Evolutionary conservation across 495 filamentous ascomycete genomes (phyloP), one percentile per base, ranked within the genome.

Genomic region (Lepraria neglecta): DNA sequence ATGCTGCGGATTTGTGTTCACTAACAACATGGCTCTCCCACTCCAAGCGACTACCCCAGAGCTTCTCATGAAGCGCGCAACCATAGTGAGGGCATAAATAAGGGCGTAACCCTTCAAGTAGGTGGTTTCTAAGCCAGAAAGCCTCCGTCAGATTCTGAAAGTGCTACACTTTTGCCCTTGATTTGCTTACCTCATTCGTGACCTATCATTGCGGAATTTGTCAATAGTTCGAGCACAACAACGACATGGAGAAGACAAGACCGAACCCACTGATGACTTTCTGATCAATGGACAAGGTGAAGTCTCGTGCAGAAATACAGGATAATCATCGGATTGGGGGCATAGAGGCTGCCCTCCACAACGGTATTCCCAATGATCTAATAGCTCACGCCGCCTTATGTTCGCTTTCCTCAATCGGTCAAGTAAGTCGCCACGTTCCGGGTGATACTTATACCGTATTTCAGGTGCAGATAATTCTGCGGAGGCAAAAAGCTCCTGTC

Each of bases 1-100:
- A 21, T 14, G 17, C 15, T 33, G 27, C 19, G 28, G 11, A 6
- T 0, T 35, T 35, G 33, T 52, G 48, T 30, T 52, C 19, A 0
- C 7, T 9, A 15, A 17, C 30, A 30, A 52, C 15, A 52, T 52
- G 48, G 12, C 10, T 9, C 30, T 52, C 48, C 48, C 48, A 52
- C 48, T 52, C 48, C 48, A 21, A 52, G 12, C 48, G 48, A 31
- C 15, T 30, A 52, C 27, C 27, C 27, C 27, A 52, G 24, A 52
- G 24, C 27, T 7, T 31, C 17, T 52, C 12, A 6, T 52, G 31
- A 4, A 28, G 24, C 1, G 15, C n/a, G 30, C 48, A 52, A 21
- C 27, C 17, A 17, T n/a, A 7, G 30, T 30, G 27, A 6, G 48
- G 48, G 28, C 48, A 52, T n/a, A 52, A 52, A 12, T 52, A 52